These are phyloP conservation scores for Diutina ranongensis DNA, from an alignment of 1,139 yeast species.

Conservation along the genomic window DNA sequence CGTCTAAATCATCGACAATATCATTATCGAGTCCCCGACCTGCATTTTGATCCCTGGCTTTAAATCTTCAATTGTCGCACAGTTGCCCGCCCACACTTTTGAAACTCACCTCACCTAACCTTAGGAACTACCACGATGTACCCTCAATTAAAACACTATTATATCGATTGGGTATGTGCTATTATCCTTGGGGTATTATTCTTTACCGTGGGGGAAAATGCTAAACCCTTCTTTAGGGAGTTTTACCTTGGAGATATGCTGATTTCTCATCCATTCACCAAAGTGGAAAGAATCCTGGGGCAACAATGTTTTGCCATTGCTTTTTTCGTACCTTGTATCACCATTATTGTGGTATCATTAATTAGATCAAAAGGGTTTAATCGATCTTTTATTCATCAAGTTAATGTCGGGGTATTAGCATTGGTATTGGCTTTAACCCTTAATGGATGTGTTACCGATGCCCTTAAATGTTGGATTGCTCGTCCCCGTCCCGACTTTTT, in stretches of 20 bases:
- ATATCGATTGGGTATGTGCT: not conserved
- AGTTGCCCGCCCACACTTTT: not conserved
- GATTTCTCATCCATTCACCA: slow-evolving; percentile 38
- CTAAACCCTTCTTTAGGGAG: slow-evolving; percentile 55
- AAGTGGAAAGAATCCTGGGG: slow-evolving; percentile 24
- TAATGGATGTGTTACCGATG: slow-evolving; percentile 42
- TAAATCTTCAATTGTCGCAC: no score
- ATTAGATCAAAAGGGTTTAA: not conserved
- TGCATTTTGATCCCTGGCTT: no score
- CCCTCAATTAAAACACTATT: slow-evolving; percentile 1
- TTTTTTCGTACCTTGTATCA: not conserved
- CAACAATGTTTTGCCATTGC: not conserved
- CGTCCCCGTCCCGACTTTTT: slow-evolving; percentile 74
- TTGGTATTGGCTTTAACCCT: slow-evolving; percentile 9
- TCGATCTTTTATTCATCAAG: not conserved
- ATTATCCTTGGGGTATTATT: not conserved
- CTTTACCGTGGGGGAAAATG: not conserved
- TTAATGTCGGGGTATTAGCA: slow-evolving; percentile 9
- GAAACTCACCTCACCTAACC: not conserved
- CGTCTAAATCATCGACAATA: no score
- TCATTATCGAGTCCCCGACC: no score
- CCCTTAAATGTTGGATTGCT: slow-evolving; percentile 66
- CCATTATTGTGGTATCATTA: not conserved
- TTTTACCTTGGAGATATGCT: slow-evolving; percentile 35
- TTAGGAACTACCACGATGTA: no score